phyloP scores from a whole-genome alignment of 441 rosid genomes.

The Euphorbia celastroides region DNA sequence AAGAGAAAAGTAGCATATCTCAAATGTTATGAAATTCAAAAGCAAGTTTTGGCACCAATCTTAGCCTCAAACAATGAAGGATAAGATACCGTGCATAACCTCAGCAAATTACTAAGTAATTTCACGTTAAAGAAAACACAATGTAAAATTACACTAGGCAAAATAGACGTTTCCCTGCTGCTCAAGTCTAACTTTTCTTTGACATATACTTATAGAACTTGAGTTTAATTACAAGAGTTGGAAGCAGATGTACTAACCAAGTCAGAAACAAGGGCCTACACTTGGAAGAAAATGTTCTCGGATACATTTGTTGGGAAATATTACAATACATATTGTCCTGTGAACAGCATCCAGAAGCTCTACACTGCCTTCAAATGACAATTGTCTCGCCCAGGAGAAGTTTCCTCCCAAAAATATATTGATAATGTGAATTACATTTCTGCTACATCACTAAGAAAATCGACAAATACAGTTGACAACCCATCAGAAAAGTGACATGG shows the following conservation, averaged over 20 bases:
- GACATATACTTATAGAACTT: conserved; percentile 21
- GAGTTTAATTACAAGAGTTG: conserved; percentile 56
- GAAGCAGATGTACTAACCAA: conserved; percentile 82
- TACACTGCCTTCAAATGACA: conserved; percentile 38
- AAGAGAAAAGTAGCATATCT: background rate
- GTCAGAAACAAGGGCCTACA: conserved; percentile 75
- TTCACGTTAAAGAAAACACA: background rate
- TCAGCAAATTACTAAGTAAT: background rate
- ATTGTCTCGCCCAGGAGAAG: conserved; percentile 32
- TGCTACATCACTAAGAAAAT: conserved; percentile 27
- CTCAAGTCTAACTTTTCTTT: conserved; percentile 24
- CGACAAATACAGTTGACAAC: conserved; percentile 11
- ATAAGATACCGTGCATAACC: background rate
- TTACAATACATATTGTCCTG: conserved; percentile 88
- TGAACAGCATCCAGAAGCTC: conserved; percentile 42
- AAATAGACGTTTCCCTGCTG: conserved; percentile 10
- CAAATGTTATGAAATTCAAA: background rate
- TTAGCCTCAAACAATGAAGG: background rate
- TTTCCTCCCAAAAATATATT: conserved; percentile 25
- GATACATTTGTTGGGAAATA: conserved; percentile 87
- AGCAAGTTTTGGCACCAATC: background rate
- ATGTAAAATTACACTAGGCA: background rate
- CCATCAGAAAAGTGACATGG: conserved; percentile 10
- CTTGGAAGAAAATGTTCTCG: conserved; percentile 64
- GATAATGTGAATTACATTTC: conserved; percentile 27